These are phyloP conservation scores for Epithemia pelagica DNA, from an alignment of 108 stramenopile species.

Conservation along the genomic window DNA sequence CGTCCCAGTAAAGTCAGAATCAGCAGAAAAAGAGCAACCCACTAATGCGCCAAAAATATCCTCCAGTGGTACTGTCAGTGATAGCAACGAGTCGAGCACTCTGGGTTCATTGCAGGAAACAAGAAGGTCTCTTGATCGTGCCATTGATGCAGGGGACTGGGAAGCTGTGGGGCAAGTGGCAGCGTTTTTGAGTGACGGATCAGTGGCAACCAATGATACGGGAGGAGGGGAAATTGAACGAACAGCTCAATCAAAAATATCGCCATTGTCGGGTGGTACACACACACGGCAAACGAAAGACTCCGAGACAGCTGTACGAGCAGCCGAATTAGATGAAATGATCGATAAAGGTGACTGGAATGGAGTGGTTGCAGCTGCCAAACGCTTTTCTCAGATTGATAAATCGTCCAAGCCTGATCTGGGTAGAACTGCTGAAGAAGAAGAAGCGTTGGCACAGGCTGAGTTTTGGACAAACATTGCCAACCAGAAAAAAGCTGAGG, in stretches of 20 bases:
- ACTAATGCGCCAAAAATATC: constrained; percentile 7
- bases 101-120: constrained; percentile 2
- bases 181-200: constrained; percentile 35
- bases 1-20: not conserved
- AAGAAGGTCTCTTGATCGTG: constrained; percentile 35
- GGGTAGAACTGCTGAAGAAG: constrained; percentile 43
- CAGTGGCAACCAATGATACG: constrained; percentile 17
- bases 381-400: constrained; percentile 27
- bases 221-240: constrained; percentile 12
- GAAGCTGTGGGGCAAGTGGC: constrained; percentile 81
- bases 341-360: constrained; percentile 83
- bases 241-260: constrained; percentile 11
- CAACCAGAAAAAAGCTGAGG: constrained; percentile 69
- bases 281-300: not conserved
- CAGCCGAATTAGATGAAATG: constrained; percentile 57
- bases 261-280: not conserved
- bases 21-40: constrained; percentile 10
- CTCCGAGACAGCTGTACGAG: constrained; percentile 15
- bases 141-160: constrained; percentile 85
- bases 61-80: not conserved
- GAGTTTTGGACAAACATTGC: constrained; percentile 81
- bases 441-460: constrained; percentile 77
- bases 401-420: not conserved
- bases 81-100: not conserved
- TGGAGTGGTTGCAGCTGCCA: constrained; percentile 70